A percentile compares a stretch with the other conserved stretches of the same genome.
Conservation (phyloP, 345 rosid genomes). For the Populus deltoides region DNA sequence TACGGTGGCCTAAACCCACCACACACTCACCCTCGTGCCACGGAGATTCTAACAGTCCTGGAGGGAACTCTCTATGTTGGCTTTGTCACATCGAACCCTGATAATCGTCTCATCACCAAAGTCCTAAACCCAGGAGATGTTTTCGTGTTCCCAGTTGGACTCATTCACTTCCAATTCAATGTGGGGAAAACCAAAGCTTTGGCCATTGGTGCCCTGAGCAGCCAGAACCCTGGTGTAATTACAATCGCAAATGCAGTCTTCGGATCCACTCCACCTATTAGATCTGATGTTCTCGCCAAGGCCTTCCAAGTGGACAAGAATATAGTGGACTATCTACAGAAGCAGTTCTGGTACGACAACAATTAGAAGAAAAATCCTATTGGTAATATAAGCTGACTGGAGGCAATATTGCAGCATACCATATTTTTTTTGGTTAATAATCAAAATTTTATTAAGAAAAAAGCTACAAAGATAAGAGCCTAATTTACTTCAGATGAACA, state of each 20-base stretch:
- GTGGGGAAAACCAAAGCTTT: slow-evolving; percentile 6
- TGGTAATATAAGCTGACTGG: not conserved
- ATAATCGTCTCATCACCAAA: slow-evolving; percentile 12
- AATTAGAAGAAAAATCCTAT: not conserved
- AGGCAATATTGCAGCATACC: not conserved
- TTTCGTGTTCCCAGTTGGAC: slow-evolving; percentile 9
- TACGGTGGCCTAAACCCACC: slow-evolving; percentile 11
- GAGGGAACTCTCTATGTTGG: slow-evolving; percentile 16
- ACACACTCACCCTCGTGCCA: slow-evolving; percentile 15
- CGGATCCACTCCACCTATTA: slow-evolving; percentile 1
- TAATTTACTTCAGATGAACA: too few species aligned
- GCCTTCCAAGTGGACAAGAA: slow-evolving; percentile 15
- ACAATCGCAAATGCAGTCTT: slow-evolving; percentile 11
- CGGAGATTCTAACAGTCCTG: slow-evolving; percentile 13
- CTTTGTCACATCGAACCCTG: slow-evolving; percentile 15
- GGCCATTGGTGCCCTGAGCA: slow-evolving; percentile 3
- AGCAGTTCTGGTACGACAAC: not conserved
- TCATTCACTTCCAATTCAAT: slow-evolving; percentile 24
- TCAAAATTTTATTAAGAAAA: too few species aligned
- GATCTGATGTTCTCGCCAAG: slow-evolving; percentile 12
- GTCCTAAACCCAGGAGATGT: slow-evolving; percentile 16
- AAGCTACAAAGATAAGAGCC: too few species aligned
- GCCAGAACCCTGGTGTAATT: slow-evolving; percentile 18
- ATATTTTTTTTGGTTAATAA: too few species aligned
- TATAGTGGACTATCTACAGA: slow-evolving; percentile 3